Base-by-base conservation (phyloP, 73 alveolate species). In the Breviolum minutum region DNA sequence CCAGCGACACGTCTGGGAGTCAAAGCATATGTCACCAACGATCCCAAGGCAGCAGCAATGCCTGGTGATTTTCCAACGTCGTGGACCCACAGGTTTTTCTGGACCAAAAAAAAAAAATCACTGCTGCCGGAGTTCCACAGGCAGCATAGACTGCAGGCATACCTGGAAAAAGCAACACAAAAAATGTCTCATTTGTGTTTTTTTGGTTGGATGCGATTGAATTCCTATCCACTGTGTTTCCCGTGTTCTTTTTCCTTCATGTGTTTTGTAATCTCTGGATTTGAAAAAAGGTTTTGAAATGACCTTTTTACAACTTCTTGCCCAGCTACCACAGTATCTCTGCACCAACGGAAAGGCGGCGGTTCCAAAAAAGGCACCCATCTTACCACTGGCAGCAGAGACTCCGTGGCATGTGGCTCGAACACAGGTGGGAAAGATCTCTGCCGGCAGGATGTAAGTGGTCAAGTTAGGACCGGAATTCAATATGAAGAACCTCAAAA, bases 401-500 rank as follows among this genome's bases (percentile, higher is more conserved):
- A 94, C 32, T 7, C 99, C 99, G 61, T 94, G 99, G 84, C 81
- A 94, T 27, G 93, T 61, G 48, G 94, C 99, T 7, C 99, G 91
- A 26, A 79, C 95, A 29, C 95, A 68, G 27, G 97, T 91, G 48
- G 97, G 97, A 26, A 91, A 91, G 89, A 94, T 24, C 74, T 94
- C 99, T n/a, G 93, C 99, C 8, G 99, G 99, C 63, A 94, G 4
- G 69, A 94, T 54, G 64, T 77, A 94, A 10, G 99, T 94, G 9
- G 99, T 77, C 27, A 94, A 83, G 32, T 94, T 94, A 27, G 99
- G 99, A 6, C 99, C 99, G 16, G 70, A 8, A 69, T 94, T 94
- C 63, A 48, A 19, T 17, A 62, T n/a, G 40, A 81, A n/a, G 48
- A 80, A 94, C 86, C 84, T 94, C 29, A 22, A 29, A 40, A 14